Evolutionary conservation across 2,329 filamentous ascomycete genomes (phyloP), one percentile per base, ranked within the genome.

Genomic region (Alternaria gaisen): DNA sequence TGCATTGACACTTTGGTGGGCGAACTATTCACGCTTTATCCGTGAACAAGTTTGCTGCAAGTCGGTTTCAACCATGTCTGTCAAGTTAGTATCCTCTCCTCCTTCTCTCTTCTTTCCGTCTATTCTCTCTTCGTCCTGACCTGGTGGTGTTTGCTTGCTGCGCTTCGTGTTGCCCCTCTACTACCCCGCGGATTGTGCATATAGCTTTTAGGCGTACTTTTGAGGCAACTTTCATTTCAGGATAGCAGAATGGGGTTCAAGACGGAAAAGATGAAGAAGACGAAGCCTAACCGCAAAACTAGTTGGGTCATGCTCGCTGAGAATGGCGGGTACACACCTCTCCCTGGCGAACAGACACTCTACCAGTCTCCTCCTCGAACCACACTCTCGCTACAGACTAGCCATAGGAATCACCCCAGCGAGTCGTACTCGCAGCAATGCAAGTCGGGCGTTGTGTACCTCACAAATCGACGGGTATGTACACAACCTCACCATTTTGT

Each of bases 231-330:
- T 48, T n/a, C 20, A 36, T n/a, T 56, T 38, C 6, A 34, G 30
- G 32, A 34, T 16, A 26, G 43, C 53, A 57, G 20, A 38, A 66
- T 62, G 60, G 51, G 56, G 14, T 54, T 56, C 22, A 53, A 32
- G 18, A 50, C 52, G 24, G 50, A 60, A n/a, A 68, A 55, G 38
- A 72, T 65, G 68, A 70, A 62, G 51, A 76, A 72, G 64, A 66
- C 53, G 52, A 73, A 68, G 60, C 66, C 75, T 78, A 66, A 77
- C 63, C 64, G 72, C 38, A 77, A 76, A 58, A 70, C 71, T 77
- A 92, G 90, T 78, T 97, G 94, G 94, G 94, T 97, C 46, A 97
- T 97, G 94, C 88, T 97, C 74, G 88, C 90, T 74, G 87, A 90
- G 74, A 77, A 78, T 50, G 82, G 85, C 62, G 88, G 90, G 60